phyloP scores from a whole-genome alignment of 768 basidiomycete species.

The Psilocybe sp. region DNA sequence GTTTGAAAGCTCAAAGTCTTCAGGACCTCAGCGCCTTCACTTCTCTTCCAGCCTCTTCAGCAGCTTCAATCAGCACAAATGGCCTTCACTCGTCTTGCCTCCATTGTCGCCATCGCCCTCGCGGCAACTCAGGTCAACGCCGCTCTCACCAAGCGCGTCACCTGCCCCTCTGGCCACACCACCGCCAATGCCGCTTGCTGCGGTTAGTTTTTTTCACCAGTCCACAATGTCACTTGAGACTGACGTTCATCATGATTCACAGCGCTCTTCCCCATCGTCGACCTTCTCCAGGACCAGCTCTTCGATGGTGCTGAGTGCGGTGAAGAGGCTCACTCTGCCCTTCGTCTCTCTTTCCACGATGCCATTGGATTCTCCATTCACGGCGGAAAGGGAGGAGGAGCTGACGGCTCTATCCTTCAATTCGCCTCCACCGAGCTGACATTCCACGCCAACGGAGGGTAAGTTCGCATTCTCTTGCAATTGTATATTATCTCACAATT shows the following conservation, averaged over 20 bases:
- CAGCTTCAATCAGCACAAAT: constrained; percentile 9
- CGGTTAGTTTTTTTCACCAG: constrained; percentile 10
- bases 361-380: constrained; percentile 16
- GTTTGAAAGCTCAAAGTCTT: background rate
- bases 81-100: constrained; percentile 17
- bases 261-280: constrained; percentile 19
- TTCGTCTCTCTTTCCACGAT: constrained; percentile 21
- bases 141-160: constrained; percentile 19
- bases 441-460: constrained; percentile 19
- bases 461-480: background rate
- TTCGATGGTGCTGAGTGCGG: constrained; percentile 31
- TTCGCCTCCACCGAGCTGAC: constrained; percentile 22
- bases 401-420: constrained; percentile 25
- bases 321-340: constrained; percentile 24
- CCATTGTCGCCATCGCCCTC: constrained; percentile 14
- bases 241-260: background rate
- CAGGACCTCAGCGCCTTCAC: constrained; percentile 4
- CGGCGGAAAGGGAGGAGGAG: constrained; percentile 25
- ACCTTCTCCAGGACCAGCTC: constrained; percentile 26
- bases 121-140: constrained; percentile 12
- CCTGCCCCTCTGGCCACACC: constrained; percentile 21
- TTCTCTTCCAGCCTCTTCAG: background rate
- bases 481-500: constrained; percentile 3
- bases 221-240: background rate
- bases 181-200: constrained; percentile 22